These are phyloP conservation scores for Eurotiales sp. DNA, from an alignment of 2,329 filamentous ascomycete genomes.

Conservation along the genomic window DNA sequence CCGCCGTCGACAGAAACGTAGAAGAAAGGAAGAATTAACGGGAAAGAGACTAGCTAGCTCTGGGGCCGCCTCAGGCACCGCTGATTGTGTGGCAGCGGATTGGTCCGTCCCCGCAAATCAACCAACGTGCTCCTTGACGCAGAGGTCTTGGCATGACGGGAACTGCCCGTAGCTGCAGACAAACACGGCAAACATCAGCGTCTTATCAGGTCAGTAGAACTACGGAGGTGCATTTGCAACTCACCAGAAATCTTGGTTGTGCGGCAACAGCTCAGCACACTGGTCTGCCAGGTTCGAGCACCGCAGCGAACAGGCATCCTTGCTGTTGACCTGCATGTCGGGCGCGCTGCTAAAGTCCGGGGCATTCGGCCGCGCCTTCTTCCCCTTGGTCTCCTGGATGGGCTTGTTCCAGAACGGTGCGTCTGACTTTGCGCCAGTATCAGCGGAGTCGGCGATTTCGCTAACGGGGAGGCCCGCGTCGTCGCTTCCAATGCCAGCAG, in stretches of 20 bases:
- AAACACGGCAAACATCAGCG: conserved; percentile 1
- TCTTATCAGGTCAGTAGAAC: too few relatives aligned
- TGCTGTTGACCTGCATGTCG: background rate
- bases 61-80: too few relatives aligned
- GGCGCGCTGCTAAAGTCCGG: conserved; percentile 1
- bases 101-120: conserved; percentile 1
- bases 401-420: conserved; percentile 11
- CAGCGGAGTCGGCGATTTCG: background rate
- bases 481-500: background rate
- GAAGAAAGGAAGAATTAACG: too few relatives aligned
- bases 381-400: background rate
- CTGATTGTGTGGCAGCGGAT: too few relatives aligned
- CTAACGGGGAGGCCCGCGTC: conserved; percentile 3
- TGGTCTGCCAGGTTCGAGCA: conserved; percentile 9
- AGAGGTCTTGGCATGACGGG: conserved; percentile 12
- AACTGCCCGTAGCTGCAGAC: conserved; percentile 6
- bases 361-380: background rate
- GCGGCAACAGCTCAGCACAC: conserved; percentile 8
- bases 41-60: too few relatives aligned
- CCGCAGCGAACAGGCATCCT: conserved; percentile 11
- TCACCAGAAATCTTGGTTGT: conserved; percentile 14
- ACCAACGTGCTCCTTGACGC: conserved; percentile 10
- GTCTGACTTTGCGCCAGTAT: background rate
- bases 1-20: too few relatives aligned
- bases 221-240: too few relatives aligned